These are phyloP conservation scores for Aspergillus carbonarius DNA, from an alignment of 2,329 filamentous ascomycete genomes.

Conservation along the genomic window DNA sequence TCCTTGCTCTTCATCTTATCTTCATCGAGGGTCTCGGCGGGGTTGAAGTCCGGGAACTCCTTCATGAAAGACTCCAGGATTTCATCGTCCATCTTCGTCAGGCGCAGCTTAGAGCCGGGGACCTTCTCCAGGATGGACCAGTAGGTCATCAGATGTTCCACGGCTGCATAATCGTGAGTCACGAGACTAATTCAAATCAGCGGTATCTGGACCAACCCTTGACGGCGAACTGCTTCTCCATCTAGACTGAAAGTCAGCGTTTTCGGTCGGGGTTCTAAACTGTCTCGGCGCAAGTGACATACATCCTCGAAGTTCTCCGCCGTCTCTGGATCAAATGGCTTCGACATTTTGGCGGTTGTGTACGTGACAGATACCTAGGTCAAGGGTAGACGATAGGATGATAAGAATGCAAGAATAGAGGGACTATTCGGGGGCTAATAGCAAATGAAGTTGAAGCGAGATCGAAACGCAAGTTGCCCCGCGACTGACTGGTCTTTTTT, in stretches of 20 bases:
- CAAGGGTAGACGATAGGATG: slow-evolving; percentile 1
- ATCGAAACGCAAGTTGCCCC: slow-evolving; percentile 24
- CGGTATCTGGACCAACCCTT: slow-evolving; percentile 61
- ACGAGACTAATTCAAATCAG: not conserved
- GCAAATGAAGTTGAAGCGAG: not conserved
- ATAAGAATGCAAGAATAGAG: slow-evolving; percentile 1
- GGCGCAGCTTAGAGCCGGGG: slow-evolving; percentile 79
- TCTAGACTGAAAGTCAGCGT: slow-evolving; percentile 54
- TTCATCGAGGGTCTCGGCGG: slow-evolving; percentile 76
- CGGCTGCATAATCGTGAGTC: slow-evolving; percentile 51
- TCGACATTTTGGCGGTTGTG: slow-evolving; percentile 33
- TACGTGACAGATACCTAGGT: not conserved
- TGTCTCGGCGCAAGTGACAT: slow-evolving; percentile 33
- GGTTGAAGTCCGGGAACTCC: slow-evolving; percentile 92
- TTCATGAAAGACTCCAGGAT: slow-evolving; percentile 85
- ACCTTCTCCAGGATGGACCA: slow-evolving; percentile 93
- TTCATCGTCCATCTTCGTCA: slow-evolving; percentile 93
- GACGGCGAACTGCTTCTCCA: slow-evolving; percentile 99
- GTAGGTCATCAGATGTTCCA: slow-evolving; percentile 96
- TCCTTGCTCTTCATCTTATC: slow-evolving; percentile 96
- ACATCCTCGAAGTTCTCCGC: slow-evolving; percentile 70
- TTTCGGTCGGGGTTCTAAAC: slow-evolving; percentile 4
- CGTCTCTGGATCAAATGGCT: slow-evolving; percentile 57
- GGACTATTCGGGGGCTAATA: not conserved
- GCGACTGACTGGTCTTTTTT: slow-evolving; percentile 30